phyloP scores from a whole-genome alignment of 179 eudicot species.

The Beta macrorhiza region DNA sequence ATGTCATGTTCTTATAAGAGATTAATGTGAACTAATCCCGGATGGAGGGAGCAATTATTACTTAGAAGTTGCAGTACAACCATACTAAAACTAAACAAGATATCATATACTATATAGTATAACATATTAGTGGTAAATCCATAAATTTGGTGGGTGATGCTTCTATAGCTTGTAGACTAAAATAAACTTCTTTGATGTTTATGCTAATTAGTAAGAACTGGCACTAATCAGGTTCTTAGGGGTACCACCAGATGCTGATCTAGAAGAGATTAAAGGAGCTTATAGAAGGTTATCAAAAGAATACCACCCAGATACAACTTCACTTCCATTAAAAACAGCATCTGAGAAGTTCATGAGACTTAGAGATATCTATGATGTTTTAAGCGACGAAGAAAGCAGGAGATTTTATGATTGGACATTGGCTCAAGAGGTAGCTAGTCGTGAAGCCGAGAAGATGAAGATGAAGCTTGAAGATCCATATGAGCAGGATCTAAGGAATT shows the following conservation, averaged over 20 bases:
- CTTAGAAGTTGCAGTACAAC: too few species aligned
- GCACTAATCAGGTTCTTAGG: conserved; percentile 65
- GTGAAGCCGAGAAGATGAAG: conserved; percentile 69
- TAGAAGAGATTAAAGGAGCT: conserved; percentile 79
- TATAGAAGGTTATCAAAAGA: conserved; percentile 73
- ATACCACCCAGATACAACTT: conserved; percentile 84
- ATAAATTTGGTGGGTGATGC: too few species aligned
- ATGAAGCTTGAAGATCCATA: conserved; percentile 70
- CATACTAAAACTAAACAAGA: too few species aligned
- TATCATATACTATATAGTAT: too few species aligned
- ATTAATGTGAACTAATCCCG: too few species aligned
- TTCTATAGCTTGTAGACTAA: background rate
- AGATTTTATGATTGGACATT: conserved; percentile 79
- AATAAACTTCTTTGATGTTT: too few species aligned
- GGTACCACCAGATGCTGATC: conserved; percentile 60
- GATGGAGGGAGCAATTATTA: background rate
- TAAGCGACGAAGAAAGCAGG: conserved; percentile 61
- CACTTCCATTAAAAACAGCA: conserved; percentile 73
- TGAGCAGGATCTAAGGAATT: conserved; percentile 43
- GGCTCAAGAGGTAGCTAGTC: conserved; percentile 79
- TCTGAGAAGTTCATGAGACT: conserved; percentile 85
- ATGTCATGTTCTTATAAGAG: too few species aligned
- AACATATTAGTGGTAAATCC: background rate
- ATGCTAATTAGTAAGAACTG: background rate
- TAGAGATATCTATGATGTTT: conserved; percentile 57